Evolutionary conservation across 1,284 basidiomycete genomes (phyloP).

Genomic region (Irpex sp.): DNA sequence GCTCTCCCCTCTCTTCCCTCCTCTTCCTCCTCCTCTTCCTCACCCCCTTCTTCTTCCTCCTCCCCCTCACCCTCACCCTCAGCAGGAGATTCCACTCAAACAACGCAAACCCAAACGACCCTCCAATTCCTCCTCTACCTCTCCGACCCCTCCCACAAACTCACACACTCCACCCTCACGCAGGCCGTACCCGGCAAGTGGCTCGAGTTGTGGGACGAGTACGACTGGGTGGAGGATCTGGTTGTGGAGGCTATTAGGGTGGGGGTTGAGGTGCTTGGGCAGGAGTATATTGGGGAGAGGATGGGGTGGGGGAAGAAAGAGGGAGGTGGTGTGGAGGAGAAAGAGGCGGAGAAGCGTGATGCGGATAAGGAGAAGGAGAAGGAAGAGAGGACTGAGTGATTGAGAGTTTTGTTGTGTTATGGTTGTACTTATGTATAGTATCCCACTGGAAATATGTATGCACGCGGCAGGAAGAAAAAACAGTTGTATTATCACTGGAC

Average conservation of each 20-base stretch:
- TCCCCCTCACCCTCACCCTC: too few relatives aligned
- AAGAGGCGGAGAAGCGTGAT: too few relatives aligned
- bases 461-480: neutral
- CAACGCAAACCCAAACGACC: slow-evolving; percentile 38
- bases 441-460: neutral
- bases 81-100: neutral
- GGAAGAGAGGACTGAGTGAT: too few relatives aligned
- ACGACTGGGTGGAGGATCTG: slow-evolving; percentile 94
- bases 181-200: slow-evolving; percentile 80
- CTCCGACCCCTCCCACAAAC: slow-evolving; percentile 76
- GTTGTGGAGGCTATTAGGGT: slow-evolving; percentile 83
- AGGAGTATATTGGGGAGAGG: slow-evolving; percentile 79
- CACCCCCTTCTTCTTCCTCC: too few relatives aligned
- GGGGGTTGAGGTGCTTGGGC: slow-evolving; percentile 82
- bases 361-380: slow-evolving; percentile 13
- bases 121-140: slow-evolving; percentile 87
- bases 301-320: slow-evolving; percentile 67
- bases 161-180: slow-evolving; percentile 74
- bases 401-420: too few relatives aligned
- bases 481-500: slow-evolving; percentile 1
- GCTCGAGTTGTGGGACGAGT: slow-evolving; percentile 86
- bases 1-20: slow-evolving; percentile 29
- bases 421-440: neutral
- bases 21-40: too few relatives aligned
- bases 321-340: too few relatives aligned